Conservation (phyloP, 805 yeast species). For the Sugiyamaella floridensis region DNA sequence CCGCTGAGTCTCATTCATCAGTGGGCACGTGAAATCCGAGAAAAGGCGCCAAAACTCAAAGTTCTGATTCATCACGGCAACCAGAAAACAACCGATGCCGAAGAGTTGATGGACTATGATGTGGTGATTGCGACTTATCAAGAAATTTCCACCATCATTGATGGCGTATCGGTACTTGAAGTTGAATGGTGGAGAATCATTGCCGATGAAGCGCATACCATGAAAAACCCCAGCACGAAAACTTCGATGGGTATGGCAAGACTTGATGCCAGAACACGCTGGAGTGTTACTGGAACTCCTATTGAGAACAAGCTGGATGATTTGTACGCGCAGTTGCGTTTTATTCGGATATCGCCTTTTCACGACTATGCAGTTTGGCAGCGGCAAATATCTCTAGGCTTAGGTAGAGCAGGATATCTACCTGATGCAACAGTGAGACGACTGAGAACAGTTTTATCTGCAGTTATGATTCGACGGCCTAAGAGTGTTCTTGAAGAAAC, state of each 20-base stretch:
- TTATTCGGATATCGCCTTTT: conserved; percentile 30
- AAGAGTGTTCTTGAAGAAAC: conserved; percentile 32
- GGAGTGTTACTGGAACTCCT: conserved; percentile 64
- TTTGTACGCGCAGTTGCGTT: conserved; percentile 43
- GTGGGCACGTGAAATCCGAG: conserved; percentile 35
- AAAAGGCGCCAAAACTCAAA: conserved; percentile 33
- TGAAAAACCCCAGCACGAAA: conserved; percentile 45
- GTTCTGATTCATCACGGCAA: conserved; percentile 31
- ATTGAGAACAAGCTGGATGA: conserved; percentile 52
- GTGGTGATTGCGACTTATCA: conserved; percentile 34
- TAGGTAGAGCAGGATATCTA: conserved; percentile 13
- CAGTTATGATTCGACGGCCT: conserved; percentile 42
- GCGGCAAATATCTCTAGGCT: conserved; percentile 18
- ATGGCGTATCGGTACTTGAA: conserved; percentile 24
- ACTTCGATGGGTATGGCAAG: conserved; percentile 41
- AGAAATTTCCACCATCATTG: conserved; percentile 15
- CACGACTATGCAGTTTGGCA: conserved; percentile 22
- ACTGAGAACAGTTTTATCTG: conserved; percentile 26
- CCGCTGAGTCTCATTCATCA: conserved; percentile 39
- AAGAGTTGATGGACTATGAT: conserved; percentile 25
- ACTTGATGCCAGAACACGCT: conserved; percentile 39
- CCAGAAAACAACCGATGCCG: conserved; percentile 15
- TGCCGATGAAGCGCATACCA: conserved; percentile 59
- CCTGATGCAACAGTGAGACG: conserved; percentile 17
- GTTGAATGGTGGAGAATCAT: conserved; percentile 47